phyloP scores from a whole-genome alignment of 306 rosid genomes.

The Oxytropis ochrocephala region DNA sequence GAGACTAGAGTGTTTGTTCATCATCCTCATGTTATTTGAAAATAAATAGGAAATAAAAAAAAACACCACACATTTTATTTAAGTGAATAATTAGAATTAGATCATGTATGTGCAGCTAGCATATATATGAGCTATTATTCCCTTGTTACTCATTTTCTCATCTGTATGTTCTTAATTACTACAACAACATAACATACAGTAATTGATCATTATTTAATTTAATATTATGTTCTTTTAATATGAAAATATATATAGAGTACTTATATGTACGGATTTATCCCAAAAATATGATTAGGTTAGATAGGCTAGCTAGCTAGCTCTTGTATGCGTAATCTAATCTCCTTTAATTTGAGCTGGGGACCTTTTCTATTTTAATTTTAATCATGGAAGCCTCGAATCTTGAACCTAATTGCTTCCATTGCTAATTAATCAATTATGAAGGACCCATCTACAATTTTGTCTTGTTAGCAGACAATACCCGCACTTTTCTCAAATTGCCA shows the following conservation, averaged over 20 bases:
- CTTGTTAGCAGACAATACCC: slow-evolving; percentile 35
- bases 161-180: no score
- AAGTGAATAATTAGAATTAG: no score
- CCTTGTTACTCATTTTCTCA: no score
- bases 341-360: not conserved
- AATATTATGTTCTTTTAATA: not conserved
- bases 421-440: slow-evolving; percentile 13
- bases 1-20: not conserved
- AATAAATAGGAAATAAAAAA: not conserved
- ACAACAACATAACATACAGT: no score
- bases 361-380: slow-evolving; percentile 5
- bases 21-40: slow-evolving; percentile 2
- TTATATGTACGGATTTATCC: no score
- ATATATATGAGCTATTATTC: no score
- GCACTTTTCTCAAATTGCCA: slow-evolving; percentile 24
- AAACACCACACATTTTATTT: no score
- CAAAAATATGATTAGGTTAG: no score
- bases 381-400: slow-evolving; percentile 18
- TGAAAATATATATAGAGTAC: slow-evolving; percentile 19
- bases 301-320: no score
- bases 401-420: slow-evolving; percentile 15
- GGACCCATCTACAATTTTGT: slow-evolving; percentile 33
- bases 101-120: no score
- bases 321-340: slow-evolving; percentile 14
- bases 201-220: no score